Evolutionary conservation across 768 basidiomycete species (phyloP), one percentile per base, ranked within the genome.

Genomic region (Lactarius sanguifluus): DNA sequence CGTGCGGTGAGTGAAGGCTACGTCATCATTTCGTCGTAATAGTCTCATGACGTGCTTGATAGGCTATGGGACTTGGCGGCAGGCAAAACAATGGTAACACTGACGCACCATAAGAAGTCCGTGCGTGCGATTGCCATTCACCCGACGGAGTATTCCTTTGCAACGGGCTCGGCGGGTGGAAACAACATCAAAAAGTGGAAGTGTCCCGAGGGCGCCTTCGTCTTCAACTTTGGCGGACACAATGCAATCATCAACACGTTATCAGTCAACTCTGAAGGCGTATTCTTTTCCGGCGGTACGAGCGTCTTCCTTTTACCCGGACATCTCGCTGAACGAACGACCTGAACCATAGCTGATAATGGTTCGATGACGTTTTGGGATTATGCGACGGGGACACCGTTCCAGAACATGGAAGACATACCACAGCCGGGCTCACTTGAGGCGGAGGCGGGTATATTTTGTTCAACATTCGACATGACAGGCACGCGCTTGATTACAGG

Each of bases 171-270:
- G 30, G 92, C 96, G 0, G 97, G 97, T n/a, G 97, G 96, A 0
- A 98, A 98, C 81, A 98, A 98, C 77, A 98, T 99, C 80, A 99
- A 99, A 75, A 98, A 98, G 76, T 99, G 96, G 96, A 97, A 96
- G 73, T 98, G 94, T 72, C 97, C 97, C 6, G 94, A 98, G 69
- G 97, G 97, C 56, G 77, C 86, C 2, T 98, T 99, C 70, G 96
- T 98, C 3, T 93, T 91, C 83, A 99, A 98, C 78, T 97, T 98
- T 76, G 81, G 86, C 54, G 97, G 97, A 0, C 97, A 98, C 76
- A 94, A 97, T 68, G 93, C 96, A 2, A 98, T 98, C 77, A 93
- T 99, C 82, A 99, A 99, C 77, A 95, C 94, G 7, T 74, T 98
- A 64, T 88, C 89, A 13, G 92, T 98, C 71, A 99, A 98, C 72